These are phyloP conservation scores for Phoenix roebelenii DNA, from an alignment of 176 grass and related monocot species.

Conservation along the genomic window DNA sequence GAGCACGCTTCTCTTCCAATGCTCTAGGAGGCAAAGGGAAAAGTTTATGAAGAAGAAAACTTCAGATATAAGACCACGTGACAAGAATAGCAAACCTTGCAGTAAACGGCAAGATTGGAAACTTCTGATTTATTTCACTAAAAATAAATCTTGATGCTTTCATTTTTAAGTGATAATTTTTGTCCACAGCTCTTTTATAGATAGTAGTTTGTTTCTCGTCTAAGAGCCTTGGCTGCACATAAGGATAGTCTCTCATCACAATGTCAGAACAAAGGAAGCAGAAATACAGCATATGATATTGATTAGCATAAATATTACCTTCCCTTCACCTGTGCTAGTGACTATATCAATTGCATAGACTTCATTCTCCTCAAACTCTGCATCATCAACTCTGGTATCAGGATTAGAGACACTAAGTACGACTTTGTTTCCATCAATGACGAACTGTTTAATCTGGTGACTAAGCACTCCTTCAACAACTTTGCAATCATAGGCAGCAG, in stretches of 20 bases:
- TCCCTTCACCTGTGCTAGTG: conserved; percentile 93
- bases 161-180: conserved; percentile 98
- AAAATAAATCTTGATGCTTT: conserved; percentile 98
- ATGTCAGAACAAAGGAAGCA: background rate
- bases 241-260: conserved; percentile 3
- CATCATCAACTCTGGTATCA: conserved; percentile 95
- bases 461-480: conserved; percentile 97
- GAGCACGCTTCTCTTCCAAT: conserved; percentile 91
- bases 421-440: conserved; percentile 96
- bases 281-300: background rate
- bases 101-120: conserved; percentile 94
- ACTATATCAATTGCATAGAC: conserved; percentile 97
- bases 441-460: conserved; percentile 97
- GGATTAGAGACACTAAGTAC: conserved; percentile 74
- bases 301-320: conserved; percentile 34
- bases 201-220: conserved; percentile 99
- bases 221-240: conserved; percentile 65
- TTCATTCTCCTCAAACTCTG: conserved; percentile 99
- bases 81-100: conserved; percentile 45
- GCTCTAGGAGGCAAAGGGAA: conserved; percentile 36
- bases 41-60: background rate
- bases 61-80: background rate
- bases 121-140: conserved; percentile 98
- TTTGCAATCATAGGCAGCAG: conserved; percentile 92
- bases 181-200: conserved; percentile 96